Base-by-base conservation (phyloP, 2,329 filamentous ascomycete species). In the Trichoderma oligosporum region DNA sequence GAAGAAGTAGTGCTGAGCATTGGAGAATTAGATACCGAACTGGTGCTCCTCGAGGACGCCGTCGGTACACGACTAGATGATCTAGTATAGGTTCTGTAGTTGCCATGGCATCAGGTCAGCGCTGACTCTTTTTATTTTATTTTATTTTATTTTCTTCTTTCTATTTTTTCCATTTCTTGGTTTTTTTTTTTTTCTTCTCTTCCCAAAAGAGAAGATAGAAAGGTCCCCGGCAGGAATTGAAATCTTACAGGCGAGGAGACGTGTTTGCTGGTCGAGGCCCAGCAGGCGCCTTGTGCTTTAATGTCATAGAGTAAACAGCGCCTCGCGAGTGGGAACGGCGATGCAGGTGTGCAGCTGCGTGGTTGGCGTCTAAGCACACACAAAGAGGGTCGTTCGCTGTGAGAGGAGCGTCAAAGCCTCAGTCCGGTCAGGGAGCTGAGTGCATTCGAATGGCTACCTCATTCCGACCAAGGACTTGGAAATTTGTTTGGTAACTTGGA, bases 401-500 rank as follows among this genome's bases (percentile, higher is more conserved):
- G 9, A 35, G 65, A 49, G 48, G 41, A 60, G 60, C 65, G 57
- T 59, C 57, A 55, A 38, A 65, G 68, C 72, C 78, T 79, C 79
- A 82, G 81, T 83, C 81, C 81, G 73, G 76, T 77, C 73, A 80
- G 74, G 81, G 80, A 82, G 76, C 79, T 82, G 80, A 82, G 79
- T 72, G 70, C 73, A 75, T 73, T 72, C 73, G 74, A 71, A 69
- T 69, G 72, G 74, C 78, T 82, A 82, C 80, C 79, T 78, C 81
- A 83, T 83, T 78, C 78, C 80, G 78, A 66, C 66, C 63, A 52
- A 61, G 46, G 49, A 20, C 36, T 38, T 44, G 42, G 24, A n/a
- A n/a, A n/a, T n/a, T n/a, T n/a, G n/a, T n/a, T n/a, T n/a, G n/a
- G n/a, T n/a, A n/a, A n/a, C n/a, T n/a, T n/a, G n/a, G n/a, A n/a